Conservation (phyloP, 2,329 filamentous ascomycete species). For the Phyllosticta ampelicida region DNA sequence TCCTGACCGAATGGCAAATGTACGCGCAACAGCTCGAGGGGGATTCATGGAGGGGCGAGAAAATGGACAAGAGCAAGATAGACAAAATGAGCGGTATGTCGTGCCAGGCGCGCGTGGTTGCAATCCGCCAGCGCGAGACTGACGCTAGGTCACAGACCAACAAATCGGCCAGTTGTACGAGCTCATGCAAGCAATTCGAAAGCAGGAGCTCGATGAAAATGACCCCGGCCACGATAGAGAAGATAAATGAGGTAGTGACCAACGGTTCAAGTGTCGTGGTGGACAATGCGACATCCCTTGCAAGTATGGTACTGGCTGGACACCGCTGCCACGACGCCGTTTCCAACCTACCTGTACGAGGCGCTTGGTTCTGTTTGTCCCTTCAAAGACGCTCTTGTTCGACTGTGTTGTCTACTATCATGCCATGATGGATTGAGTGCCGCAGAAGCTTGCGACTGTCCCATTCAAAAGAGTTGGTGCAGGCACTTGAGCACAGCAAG, state of each 20-base stretch:
- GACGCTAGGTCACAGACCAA: slow-evolving; percentile 51
- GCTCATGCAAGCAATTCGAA: slow-evolving; percentile 71
- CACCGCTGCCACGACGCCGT: neutral
- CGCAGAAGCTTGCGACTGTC: neutral
- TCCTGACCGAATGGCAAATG: slow-evolving; percentile 90
- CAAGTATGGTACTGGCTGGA: neutral
- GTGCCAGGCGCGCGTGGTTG: neutral
- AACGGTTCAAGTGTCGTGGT: neutral
- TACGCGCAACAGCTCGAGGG: slow-evolving; percentile 91
- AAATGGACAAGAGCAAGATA: slow-evolving; percentile 71
- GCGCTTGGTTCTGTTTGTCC: neutral
- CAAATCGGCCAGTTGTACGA: slow-evolving; percentile 92
- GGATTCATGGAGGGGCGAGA: slow-evolving; percentile 72
- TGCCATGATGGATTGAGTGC: neutral
- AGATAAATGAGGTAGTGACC: neutral
- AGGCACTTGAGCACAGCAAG: neutral
- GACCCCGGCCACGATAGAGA: slow-evolving; percentile 30
- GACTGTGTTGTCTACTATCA: neutral
- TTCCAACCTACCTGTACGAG: neutral
- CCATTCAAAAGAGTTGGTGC: neutral
- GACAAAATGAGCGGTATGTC: slow-evolving; percentile 85
- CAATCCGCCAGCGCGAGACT: neutral
- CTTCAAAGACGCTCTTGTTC: neutral
- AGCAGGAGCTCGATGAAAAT: slow-evolving; percentile 38
- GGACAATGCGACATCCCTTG: neutral